Base-by-base conservation (phyloP, 2,329 filamentous ascomycete genomes). In the Alternaria angustiovoidea region DNA sequence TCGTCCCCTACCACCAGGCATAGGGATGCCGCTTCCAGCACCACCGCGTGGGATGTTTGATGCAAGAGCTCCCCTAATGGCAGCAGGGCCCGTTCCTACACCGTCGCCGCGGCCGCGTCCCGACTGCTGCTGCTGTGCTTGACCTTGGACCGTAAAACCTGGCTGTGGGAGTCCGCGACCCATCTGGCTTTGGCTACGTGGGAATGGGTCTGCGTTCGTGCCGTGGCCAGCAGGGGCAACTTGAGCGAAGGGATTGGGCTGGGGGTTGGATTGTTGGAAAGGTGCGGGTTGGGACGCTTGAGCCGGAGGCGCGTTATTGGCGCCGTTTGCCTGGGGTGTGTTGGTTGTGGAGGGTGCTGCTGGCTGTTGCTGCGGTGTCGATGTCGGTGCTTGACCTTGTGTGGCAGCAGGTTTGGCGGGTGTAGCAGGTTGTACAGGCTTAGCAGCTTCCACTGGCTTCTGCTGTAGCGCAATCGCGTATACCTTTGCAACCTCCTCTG, bases 401-500 rank as follows among this genome's bases (percentile, higher is more conserved):
- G 62, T 38, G 16, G 57, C 26, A 20, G 59, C 24, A 4, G 64
- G 47, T 20, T 62, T 62, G 9, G 67, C 60, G 41, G 74, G 64
- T 20, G 63, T 67, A 38, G 63, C 62, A 36, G 67, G 62, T 18
- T 61, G 64, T 48, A 70, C 56, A 14, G 66, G 70, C 41, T 73
- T 54, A 20, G 62, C 53, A 3, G 54, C 51, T 38, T 52, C 46
- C 30, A 49, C 57, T 43, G 82, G 76, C 74, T 87, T 90, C 11
- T 58, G 52, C 18, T 88, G 83, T 79, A 94, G 94, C 0, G 91
- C 93, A 79, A 94, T 93, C 0, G 91, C 93, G 54, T 91, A 97
- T 0, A 97, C 94, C 78, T 97, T 93, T 9, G 83, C 87, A 4
- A 98, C 93, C 0, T 93, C 88, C 74, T 88, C 89, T 70, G 94